Percentiles rank a stretch among this genome's conserved stretches.
These are phyloP conservation scores for Melampsora abietis-canadensis DNA, from an alignment of 1,284 basidiomycete species.

Conservation along the genomic window DNA sequence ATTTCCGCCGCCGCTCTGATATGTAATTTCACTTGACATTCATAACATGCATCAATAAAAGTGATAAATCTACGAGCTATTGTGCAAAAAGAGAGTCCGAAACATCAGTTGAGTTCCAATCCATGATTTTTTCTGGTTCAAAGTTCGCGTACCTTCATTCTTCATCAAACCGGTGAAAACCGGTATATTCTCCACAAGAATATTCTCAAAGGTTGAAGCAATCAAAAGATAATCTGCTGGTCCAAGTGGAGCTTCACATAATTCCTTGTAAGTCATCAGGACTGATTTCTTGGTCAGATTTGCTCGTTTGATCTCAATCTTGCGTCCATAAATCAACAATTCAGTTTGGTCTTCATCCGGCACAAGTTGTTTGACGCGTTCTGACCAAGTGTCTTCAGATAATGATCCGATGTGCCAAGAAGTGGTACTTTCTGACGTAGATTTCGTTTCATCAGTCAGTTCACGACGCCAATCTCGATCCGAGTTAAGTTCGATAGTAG, in stretches of 20 bases:
- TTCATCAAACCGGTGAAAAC: constrained; percentile 62
- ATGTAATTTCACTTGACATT: constrained; percentile 22
- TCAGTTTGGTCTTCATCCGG: constrained; percentile 2
- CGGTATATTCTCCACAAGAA: constrained; percentile 64
- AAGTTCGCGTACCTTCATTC: constrained; percentile 59
- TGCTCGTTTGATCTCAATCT: constrained; percentile 10
- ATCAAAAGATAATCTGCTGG: constrained; percentile 69
- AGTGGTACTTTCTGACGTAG: neutral
- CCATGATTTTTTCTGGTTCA: neutral
- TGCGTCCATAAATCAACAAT: constrained; percentile 31
- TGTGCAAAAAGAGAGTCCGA: neutral
- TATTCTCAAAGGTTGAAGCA: constrained; percentile 61
- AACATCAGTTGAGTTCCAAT: neutral
- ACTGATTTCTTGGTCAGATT: constrained; percentile 5
- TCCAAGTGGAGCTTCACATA: constrained; percentile 57
- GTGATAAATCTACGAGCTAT: constrained; percentile 31
- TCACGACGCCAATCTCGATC: constrained; percentile 23
- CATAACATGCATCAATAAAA: constrained; percentile 35
- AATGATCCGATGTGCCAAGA: constrained; percentile 2
- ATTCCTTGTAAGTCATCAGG: constrained; percentile 21
- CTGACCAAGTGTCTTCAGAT: constrained; percentile 5
- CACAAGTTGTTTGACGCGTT: neutral
- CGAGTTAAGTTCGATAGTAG: constrained; percentile 14
- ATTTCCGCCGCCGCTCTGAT: constrained; percentile 19
- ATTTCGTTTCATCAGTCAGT: neutral